phyloP scores from a whole-genome alignment of 176 grass and related monocot genomes.

The Neostapfia colusana region DNA sequence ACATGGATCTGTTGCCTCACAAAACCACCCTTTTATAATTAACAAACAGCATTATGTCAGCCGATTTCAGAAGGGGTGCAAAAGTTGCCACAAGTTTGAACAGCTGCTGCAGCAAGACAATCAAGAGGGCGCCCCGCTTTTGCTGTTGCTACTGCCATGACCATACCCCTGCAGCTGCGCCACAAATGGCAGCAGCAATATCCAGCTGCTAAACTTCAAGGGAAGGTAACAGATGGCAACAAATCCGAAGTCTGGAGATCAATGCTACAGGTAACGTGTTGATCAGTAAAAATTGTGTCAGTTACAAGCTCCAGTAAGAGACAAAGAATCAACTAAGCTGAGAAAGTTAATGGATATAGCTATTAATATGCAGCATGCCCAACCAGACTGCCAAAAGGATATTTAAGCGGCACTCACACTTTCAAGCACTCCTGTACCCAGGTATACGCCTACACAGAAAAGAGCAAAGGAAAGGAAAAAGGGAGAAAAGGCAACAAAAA shows the following conservation, averaged over 20 bases:
- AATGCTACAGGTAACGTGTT: no score
- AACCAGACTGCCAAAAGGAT: not conserved
- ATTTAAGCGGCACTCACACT: not conserved
- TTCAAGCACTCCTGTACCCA: not conserved
- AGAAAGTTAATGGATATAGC: not conserved
- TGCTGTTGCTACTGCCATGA: constrained; percentile 4
- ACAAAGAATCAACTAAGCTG: not conserved
- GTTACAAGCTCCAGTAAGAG: no score
- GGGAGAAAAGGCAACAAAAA: not conserved
- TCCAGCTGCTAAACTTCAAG: not conserved
- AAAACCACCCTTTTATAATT: not conserved
- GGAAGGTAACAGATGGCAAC: no score
- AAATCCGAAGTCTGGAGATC: no score
- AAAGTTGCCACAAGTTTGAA: not conserved
- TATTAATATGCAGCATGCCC: constrained; percentile 19
- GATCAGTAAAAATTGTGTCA: no score
- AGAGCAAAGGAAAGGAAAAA: constrained; percentile 6
- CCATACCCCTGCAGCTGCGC: not conserved
- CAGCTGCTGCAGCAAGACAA: not conserved
- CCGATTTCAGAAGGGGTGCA: not conserved
- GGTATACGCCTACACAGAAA: not conserved
- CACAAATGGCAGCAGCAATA: constrained; percentile 5
- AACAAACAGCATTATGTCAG: not conserved
- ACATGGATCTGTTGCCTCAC: not conserved
- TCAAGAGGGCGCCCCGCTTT: not conserved